Conservation (phyloP, 805 yeast species). For the Wickerhamiella musiphila region DNA sequence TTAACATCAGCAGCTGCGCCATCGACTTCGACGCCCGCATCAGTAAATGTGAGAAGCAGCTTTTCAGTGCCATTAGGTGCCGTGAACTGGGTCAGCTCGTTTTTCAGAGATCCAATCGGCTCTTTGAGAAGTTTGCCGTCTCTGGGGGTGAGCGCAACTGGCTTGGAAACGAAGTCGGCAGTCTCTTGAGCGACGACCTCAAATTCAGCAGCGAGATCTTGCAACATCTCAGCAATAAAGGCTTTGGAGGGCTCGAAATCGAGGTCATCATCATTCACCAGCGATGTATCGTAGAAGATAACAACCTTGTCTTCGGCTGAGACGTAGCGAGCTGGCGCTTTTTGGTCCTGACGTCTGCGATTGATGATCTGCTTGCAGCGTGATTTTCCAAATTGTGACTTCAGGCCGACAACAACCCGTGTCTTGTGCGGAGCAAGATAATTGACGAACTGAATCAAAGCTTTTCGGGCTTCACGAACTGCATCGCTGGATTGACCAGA, state of each 20-base stretch:
- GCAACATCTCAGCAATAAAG: conserved; percentile 40
- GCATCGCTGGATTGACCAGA: conserved; percentile 33
- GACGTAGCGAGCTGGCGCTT: conserved; percentile 31
- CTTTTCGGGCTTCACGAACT: conserved; percentile 50
- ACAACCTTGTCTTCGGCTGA: conserved; percentile 35
- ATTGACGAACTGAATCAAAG: conserved; percentile 58
- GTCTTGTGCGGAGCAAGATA: conserved; percentile 51
- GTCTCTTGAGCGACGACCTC: conserved; percentile 43
- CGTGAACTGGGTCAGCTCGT: conserved; percentile 3
- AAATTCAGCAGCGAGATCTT: conserved; percentile 36
- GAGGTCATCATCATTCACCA: conserved; percentile 27
- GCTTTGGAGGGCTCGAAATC: conserved; percentile 58
- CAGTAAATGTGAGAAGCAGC: conserved; percentile 19
- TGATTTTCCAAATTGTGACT: conserved; percentile 15
- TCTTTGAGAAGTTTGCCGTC: conserved; percentile 47
- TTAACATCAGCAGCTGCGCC: conserved; percentile 54
- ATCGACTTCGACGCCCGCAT: conserved; percentile 32
- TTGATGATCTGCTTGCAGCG: conserved; percentile 26
- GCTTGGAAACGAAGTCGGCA: conserved; percentile 32
- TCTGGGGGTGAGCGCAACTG: conserved; percentile 32
- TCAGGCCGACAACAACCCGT: conserved; percentile 42
- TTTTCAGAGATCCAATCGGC: conserved; percentile 22
- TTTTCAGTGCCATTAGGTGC: conserved; percentile 13
- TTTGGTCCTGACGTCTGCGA: conserved; percentile 16
- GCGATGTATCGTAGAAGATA: conserved; percentile 35